Percentiles rank a stretch among this genome's conserved stretches.
phyloP scores from a whole-genome alignment of 2,329 filamentous ascomycete genomes.

The Akanthomyces dipterigenus region DNA sequence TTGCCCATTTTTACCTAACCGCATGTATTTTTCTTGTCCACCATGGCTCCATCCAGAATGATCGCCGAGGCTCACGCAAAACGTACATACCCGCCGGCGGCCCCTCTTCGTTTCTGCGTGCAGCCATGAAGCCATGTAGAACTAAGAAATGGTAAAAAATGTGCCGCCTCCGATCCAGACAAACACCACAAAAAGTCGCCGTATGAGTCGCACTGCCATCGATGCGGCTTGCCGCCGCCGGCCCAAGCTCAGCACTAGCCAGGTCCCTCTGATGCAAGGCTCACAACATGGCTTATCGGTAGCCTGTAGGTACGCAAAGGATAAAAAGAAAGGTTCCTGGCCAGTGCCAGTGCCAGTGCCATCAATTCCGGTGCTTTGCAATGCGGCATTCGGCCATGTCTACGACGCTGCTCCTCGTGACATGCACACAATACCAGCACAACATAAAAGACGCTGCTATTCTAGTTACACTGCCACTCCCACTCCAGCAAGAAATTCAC shows the following conservation, averaged over 20 bases:
- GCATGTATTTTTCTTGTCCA: too few relatives aligned
- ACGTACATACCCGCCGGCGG: background rate
- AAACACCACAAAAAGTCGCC: background rate
- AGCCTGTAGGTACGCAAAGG: too few relatives aligned
- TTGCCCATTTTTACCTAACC: too few relatives aligned
- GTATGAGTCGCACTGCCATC: background rate
- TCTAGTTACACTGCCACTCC: background rate
- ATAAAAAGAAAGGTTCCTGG: too few relatives aligned
- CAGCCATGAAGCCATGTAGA: too few relatives aligned
- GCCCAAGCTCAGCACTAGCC: background rate
- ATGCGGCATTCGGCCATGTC: background rate
- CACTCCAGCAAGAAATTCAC: background rate
- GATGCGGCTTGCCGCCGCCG: background rate
- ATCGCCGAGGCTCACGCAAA: background rate
- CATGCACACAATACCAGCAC: background rate
- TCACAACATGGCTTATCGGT: too few relatives aligned
- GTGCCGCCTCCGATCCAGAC: background rate
- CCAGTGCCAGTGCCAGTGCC: too few relatives aligned
- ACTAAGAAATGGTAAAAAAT: background rate
- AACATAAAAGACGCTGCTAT: background rate
- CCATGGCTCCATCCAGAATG: background rate
- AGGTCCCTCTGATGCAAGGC: background rate
- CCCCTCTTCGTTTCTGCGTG: background rate
- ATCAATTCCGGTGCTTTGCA: background rate
- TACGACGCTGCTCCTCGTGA: too few relatives aligned